A percentile compares a stretch with the other conserved stretches of the same genome.
Evolutionary conservation across 2,329 filamentous ascomycete genomes (phyloP).

Genomic region (Neoscytalidium dimidiatum): DNA sequence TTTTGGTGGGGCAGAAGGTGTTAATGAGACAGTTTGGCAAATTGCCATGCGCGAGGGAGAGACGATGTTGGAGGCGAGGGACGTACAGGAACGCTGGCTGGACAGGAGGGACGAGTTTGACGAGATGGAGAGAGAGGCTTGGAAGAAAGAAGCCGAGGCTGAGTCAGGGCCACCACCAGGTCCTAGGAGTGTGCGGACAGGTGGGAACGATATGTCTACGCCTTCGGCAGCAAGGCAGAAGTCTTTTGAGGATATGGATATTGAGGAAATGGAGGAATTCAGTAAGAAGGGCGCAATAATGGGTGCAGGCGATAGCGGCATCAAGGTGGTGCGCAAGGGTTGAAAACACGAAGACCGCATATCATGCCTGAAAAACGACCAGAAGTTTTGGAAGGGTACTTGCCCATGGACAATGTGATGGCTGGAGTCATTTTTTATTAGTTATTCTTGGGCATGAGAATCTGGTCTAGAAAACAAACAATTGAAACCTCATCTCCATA

Average conservation of each 20-base stretch:
- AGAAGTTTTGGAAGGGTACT: too few species aligned
- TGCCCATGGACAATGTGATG: too few species aligned
- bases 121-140: conserved; percentile 70
- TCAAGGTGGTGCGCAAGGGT: conserved; percentile 69
- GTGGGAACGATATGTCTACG: conserved; percentile 21
- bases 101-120: conserved; percentile 89
- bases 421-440: too few species aligned
- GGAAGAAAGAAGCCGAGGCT: conserved; percentile 71
- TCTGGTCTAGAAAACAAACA: too few species aligned
- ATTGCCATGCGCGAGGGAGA: conserved; percentile 79
- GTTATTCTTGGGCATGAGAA: too few species aligned
- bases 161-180: conserved; percentile 24
- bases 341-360: neutral
- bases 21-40: conserved; percentile 97
- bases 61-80: conserved; percentile 74
- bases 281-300: conserved; percentile 24
- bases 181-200: neutral
- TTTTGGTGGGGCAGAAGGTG: conserved; percentile 81
- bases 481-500: too few species aligned
- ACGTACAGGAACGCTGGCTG: conserved; percentile 95
- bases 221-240: neutral
- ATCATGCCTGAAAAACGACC: too few species aligned
- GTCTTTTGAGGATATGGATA: conserved; percentile 35
- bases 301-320: conserved; percentile 56
- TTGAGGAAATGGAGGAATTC: conserved; percentile 41